Evolutionary conservation across 345 rosid species (phyloP), one percentile per base, ranked within the genome.

Genomic region (Populus pruinosa): DNA sequence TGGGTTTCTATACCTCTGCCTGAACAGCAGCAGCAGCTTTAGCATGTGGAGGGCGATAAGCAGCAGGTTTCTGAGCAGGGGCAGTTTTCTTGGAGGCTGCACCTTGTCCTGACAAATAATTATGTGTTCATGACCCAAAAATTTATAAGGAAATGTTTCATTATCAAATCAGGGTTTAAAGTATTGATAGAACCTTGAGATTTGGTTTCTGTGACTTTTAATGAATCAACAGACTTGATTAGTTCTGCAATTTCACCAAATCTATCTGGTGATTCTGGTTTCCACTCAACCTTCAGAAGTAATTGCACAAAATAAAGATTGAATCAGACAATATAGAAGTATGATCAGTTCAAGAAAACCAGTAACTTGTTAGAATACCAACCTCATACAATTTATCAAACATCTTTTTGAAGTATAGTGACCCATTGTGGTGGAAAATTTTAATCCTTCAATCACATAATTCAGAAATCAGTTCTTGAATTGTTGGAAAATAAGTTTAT

Each of bases 361-460:
- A 38, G 9, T 27, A 39, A 20, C 17, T 29, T 6, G 47, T 63
- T 55, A 76, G 27, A 76, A 76, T 36, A 78, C 85, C 39, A 74
- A 89, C 99, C 97, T 93, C 98, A 82, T 91, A 96, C 74, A 96
- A 86, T 85, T 86, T 93, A 86, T 90, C 96, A 86, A 93, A 92
- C 90, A 82, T 86, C 87, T 88, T 92, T 87, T 90, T 88, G 82
- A 85, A 96, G 88, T 85, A 86, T 76, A 91, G 80, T 61, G 91
- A 82, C 64, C 99, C 99, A 39, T 93, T 91, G 62, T 86, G 85
- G 88, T 87, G 90, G 85, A 96, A 96, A 76, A 95, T 84, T 80
- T 91, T 95, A 53, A 95, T 81, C 92, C 99, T 95, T 85, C 87
- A 86, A 79, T 27, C 74, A 47, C 33, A 71, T 4, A 67, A 76